Percentiles rank a stretch among this genome's conserved stretches.
phyloP scores from a whole-genome alignment of 495 filamentous ascomycete species.

The Trichoderma virens region DNA sequence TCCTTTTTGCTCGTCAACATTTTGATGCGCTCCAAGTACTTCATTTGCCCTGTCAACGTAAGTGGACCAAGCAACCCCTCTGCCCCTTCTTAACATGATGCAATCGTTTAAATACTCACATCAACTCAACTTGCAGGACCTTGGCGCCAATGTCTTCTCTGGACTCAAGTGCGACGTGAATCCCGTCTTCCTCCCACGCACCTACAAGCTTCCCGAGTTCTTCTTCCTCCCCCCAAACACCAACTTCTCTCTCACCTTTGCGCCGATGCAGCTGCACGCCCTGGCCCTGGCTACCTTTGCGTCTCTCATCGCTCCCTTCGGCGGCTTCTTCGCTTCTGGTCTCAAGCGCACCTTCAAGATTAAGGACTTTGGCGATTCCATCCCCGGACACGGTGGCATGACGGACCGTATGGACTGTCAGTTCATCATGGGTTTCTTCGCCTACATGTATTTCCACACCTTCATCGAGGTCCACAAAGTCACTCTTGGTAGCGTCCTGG shows the following conservation, averaged over 20 bases:
- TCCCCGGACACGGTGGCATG: conserved; percentile 96
- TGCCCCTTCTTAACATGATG: background rate
- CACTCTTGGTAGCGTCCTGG: conserved; percentile 76
- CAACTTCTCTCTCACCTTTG: conserved; percentile 50
- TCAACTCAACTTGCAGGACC: conserved; percentile 44
- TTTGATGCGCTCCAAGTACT: conserved; percentile 90
- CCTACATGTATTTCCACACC: conserved; percentile 96
- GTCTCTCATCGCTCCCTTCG: conserved; percentile 94
- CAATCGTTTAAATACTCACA: background rate
- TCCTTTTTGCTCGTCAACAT: conserved; percentile 77
- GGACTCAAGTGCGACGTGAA: conserved; percentile 92
- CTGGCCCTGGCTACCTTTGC: conserved; percentile 88
- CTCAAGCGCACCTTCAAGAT: conserved; percentile 99
- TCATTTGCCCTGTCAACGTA: conserved; percentile 93
- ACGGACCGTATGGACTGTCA: conserved; percentile 99
- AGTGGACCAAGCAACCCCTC: conserved; percentile 17
- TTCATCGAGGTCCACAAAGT: conserved; percentile 86
- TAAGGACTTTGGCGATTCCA: conserved; percentile 98
- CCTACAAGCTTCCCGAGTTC: conserved; percentile 70
- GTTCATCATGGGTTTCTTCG: conserved; percentile 99
- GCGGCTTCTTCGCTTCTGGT: conserved; percentile 96
- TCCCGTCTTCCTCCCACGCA: conserved; percentile 76
- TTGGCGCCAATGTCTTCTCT: conserved; percentile 85
- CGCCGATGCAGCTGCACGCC: conserved; percentile 94
- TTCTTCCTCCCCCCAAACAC: conserved; percentile 49